phyloP scores from a whole-genome alignment of 1,139 yeast species.

The Protomyces lactucae-debilis region DNA sequence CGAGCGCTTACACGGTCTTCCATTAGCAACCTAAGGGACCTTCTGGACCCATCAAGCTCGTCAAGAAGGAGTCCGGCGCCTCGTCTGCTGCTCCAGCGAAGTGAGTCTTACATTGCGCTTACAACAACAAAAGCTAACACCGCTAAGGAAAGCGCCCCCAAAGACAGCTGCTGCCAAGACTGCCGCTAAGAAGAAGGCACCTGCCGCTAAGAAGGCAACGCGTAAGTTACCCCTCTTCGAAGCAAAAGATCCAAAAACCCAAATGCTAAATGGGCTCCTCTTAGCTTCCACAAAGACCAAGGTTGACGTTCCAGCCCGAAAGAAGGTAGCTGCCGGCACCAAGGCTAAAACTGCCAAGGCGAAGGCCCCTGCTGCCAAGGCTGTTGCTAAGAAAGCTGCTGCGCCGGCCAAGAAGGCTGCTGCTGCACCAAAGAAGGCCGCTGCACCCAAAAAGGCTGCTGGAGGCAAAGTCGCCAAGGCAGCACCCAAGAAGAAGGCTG shows the following conservation, averaged over 20 bases:
- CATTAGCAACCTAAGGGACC: slow-evolving; percentile 36
- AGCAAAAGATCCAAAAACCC: not conserved
- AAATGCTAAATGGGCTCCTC: not conserved
- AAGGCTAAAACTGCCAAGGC: slow-evolving; percentile 23
- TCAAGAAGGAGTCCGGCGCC: slow-evolving; percentile 46
- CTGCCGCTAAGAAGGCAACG: slow-evolving; percentile 35
- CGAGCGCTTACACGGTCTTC: slow-evolving; percentile 45
- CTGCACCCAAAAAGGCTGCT: slow-evolving; percentile 23
- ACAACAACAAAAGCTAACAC: slow-evolving; percentile 30
- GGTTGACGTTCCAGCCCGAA: slow-evolving; percentile 24
- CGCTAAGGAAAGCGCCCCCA: slow-evolving; percentile 35
- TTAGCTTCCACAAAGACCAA: slow-evolving; percentile 18
- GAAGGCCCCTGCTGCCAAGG: not conserved
- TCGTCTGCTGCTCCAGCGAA: slow-evolving; percentile 32
- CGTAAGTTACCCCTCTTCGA: not conserved
- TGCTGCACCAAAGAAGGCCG: slow-evolving; percentile 9
- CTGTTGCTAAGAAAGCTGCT: not conserved
- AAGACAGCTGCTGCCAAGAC: slow-evolving; percentile 36
- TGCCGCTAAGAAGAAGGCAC: slow-evolving; percentile 34
- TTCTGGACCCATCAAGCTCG: slow-evolving; percentile 64
- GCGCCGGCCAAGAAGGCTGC: not conserved
- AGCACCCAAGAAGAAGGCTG: slow-evolving; percentile 12
- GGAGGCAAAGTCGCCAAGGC: slow-evolving; percentile 19
- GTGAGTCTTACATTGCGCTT: not conserved
- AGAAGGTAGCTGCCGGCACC: slow-evolving; percentile 24